These are phyloP conservation scores for Lactarius sp. DNA, from an alignment of 768 basidiomycete species.

Conservation along the genomic window DNA sequence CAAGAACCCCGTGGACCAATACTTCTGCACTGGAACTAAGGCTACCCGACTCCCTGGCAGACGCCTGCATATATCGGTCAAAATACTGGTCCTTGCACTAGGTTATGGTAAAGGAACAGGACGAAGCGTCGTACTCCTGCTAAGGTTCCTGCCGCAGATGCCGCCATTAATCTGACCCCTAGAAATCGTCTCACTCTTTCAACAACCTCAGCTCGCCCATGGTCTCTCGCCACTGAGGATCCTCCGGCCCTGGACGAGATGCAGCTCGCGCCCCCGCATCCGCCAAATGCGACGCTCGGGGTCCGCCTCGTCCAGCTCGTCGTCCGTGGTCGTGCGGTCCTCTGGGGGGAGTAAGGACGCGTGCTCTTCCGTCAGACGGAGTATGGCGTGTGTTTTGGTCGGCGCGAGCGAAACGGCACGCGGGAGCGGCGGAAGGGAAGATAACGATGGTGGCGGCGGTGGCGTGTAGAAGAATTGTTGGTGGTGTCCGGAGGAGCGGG, in stretches of 20 bases:
- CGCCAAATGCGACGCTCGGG: slow-evolving; percentile 64
- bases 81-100: no score
- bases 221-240: slow-evolving; percentile 37
- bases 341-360: slow-evolving; percentile 53
- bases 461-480: neutral
- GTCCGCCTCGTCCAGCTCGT: slow-evolving; percentile 64
- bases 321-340: slow-evolving; percentile 62
- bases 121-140: no score
- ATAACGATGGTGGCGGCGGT: neutral
- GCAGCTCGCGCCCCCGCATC: slow-evolving; percentile 83
- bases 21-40: no score
- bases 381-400: slow-evolving; percentile 68
- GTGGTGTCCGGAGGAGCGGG: slow-evolving; percentile 50
- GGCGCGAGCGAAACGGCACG: slow-evolving; percentile 63
- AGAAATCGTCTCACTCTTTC: no score
- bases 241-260: slow-evolving; percentile 73
- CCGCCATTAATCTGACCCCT: no score
- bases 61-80: no score
- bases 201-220: no score
- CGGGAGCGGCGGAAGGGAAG: slow-evolving; percentile 39
- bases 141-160: no score
- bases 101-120: no score
- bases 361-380: slow-evolving; percentile 53
- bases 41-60: no score
- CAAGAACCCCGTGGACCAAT: no score